These are phyloP conservation scores for Oldenlandia corymbosa DNA, from an alignment of 257 asterid genomes.

Conservation along the genomic window DNA sequence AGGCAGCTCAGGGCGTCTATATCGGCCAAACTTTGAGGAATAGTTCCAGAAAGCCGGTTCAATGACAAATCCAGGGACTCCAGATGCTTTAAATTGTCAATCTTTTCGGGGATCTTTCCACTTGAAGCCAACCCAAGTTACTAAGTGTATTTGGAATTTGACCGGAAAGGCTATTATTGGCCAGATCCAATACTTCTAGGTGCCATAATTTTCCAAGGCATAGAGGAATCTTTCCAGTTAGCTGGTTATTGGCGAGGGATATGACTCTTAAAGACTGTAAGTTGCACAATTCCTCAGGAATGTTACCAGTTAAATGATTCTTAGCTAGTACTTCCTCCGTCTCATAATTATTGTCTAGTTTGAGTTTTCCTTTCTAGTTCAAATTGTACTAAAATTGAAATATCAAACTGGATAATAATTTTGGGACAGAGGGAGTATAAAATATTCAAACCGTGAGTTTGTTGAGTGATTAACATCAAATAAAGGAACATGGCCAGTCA, in stretches of 20 bases:
- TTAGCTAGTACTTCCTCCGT: too few relatives aligned
- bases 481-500: slow-evolving; percentile 14
- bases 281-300: slow-evolving; percentile 16
- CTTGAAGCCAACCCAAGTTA: not conserved
- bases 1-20: slow-evolving; percentile 27
- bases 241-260: slow-evolving; percentile 18
- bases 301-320: slow-evolving; percentile 8
- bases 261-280: not conserved
- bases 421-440: too few relatives aligned
- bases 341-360: too few relatives aligned
- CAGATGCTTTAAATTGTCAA: slow-evolving; percentile 20
- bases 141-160: slow-evolving; percentile 27
- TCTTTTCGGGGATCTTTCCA: slow-evolving; percentile 26
- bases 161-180: slow-evolving; percentile 20
- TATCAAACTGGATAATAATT: too few relatives aligned
- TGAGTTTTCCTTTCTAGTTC: too few relatives aligned
- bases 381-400: too few relatives aligned
- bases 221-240: slow-evolving; percentile 12
- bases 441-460: not conserved
- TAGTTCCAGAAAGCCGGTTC: slow-evolving; percentile 25
- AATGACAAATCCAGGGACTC: slow-evolving; percentile 35
- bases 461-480: not conserved
- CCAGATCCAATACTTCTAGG: slow-evolving; percentile 10
- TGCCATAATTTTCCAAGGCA: slow-evolving; percentile 14
- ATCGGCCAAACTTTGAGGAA: slow-evolving; percentile 21